phyloP scores from a whole-genome alignment of 2,329 filamentous ascomycete species.

The Fusarium sp. region DNA sequence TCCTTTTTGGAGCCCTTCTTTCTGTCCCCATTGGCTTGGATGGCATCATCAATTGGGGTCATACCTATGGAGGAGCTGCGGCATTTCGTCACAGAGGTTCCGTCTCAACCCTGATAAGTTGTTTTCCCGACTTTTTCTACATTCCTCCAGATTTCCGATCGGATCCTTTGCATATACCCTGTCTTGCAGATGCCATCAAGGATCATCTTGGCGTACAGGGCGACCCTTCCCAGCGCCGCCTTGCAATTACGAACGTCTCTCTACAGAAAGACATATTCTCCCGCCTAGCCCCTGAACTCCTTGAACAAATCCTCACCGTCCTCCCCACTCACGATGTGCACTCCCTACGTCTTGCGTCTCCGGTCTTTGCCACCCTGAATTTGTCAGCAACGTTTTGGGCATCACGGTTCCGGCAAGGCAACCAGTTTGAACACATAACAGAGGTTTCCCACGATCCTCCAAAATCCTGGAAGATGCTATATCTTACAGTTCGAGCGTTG shows the following conservation, averaged over 20 bases:
- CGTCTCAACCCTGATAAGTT: not conserved
- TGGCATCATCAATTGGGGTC: conserved; percentile 21
- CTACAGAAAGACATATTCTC: conserved; percentile 16
- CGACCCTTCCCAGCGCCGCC: conserved; percentile 5
- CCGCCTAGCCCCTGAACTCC: conserved; percentile 19
- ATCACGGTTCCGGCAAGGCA: conserved; percentile 19
- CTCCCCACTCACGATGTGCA: conserved; percentile 13
- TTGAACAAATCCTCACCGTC: conserved; percentile 10
- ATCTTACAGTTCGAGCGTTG: conserved; percentile 10
- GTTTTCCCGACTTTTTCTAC: not conserved
- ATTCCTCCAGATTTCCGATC: not conserved
- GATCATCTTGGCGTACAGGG: not conserved
- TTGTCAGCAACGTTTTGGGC: conserved; percentile 27
- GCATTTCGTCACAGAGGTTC: not conserved
- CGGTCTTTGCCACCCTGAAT: conserved; percentile 13
- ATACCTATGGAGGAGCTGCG: conserved; percentile 23
- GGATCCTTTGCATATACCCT: conserved; percentile 14
- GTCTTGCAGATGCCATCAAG: conserved; percentile 1
- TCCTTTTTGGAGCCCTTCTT: conserved; percentile 16
- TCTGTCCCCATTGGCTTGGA: conserved; percentile 8
- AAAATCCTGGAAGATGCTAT: conserved; percentile 17
- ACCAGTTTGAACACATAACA: conserved; percentile 19
- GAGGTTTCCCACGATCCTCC: conserved; percentile 7
- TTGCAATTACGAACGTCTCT: not conserved
- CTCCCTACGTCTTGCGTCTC: conserved; percentile 28